These are phyloP conservation scores for Cercospora canescens DNA, from an alignment of 2,329 filamentous ascomycete species.

Conservation along the genomic window DNA sequence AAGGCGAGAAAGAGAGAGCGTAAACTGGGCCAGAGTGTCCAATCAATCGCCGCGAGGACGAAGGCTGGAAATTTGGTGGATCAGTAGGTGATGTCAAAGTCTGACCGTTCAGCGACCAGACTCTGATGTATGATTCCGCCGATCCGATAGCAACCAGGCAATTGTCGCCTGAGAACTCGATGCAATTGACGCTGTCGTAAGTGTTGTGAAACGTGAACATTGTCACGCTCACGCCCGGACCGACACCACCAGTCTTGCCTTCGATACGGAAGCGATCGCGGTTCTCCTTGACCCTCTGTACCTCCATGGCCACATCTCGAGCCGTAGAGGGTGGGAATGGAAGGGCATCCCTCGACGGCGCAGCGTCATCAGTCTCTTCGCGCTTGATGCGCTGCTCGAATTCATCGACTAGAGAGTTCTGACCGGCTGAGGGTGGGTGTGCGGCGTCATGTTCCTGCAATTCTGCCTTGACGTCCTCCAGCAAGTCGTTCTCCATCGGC, in stretches of 20 bases:
- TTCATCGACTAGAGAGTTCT: constrained; percentile 76
- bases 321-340: constrained; percentile 86
- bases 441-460: constrained; percentile 81
- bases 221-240: constrained; percentile 81
- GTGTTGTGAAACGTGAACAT: constrained; percentile 99
- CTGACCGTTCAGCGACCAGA: constrained; percentile 89
- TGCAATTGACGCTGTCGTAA: constrained; percentile 83
- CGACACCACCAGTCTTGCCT: constrained; percentile 76
- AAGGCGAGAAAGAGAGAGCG: constrained; percentile 82
- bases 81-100: constrained; percentile 69
- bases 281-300: constrained; percentile 90
- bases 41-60: constrained; percentile 73
- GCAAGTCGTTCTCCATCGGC: constrained; percentile 78
- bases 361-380: constrained; percentile 83
- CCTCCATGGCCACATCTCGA: constrained; percentile 88
- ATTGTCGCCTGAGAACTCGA: constrained; percentile 93
- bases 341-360: constrained; percentile 74
- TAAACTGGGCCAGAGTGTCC: constrained; percentile 91
- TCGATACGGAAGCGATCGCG: constrained; percentile 90
- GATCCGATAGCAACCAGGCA: constrained; percentile 85
- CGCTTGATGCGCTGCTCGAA: constrained; percentile 83
- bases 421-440: constrained; percentile 69
- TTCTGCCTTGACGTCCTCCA: constrained; percentile 83
- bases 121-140: constrained; percentile 89
- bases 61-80: constrained; percentile 58